phyloP scores from a whole-genome alignment of 75 land plant genomes.

The Azolla pinnata region DNA sequence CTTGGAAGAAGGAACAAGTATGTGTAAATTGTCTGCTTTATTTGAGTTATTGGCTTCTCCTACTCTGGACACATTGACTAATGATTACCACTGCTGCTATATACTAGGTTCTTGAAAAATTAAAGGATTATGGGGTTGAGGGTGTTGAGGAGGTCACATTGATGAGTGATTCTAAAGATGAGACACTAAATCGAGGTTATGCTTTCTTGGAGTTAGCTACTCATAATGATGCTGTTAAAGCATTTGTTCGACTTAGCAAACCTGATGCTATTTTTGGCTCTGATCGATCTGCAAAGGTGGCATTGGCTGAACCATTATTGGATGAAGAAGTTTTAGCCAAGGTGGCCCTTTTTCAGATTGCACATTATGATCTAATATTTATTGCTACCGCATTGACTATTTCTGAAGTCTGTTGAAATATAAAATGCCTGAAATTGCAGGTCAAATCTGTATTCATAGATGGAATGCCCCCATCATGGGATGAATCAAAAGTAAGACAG shows the following conservation, averaged over 20 bases:
- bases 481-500: slow-evolving; percentile 66
- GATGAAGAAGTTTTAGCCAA: too few species aligned
- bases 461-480: slow-evolving; percentile 79
- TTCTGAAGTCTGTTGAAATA: slow-evolving; percentile 16
- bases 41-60: neutral
- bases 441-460: slow-evolving; percentile 84
- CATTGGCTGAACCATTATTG: slow-evolving; percentile 24
- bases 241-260: slow-evolving; percentile 21
- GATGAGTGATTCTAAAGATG: slow-evolving; percentile 20
- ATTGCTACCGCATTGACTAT: slow-evolving; percentile 17
- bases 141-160: slow-evolving; percentile 24
- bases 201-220: slow-evolving; percentile 23
- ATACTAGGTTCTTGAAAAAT: slow-evolving; percentile 10
- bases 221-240: slow-evolving; percentile 28
- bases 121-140: slow-evolving; percentile 21
- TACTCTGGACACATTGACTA: neutral
- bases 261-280: slow-evolving; percentile 31
- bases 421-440: slow-evolving; percentile 18
- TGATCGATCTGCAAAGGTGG: slow-evolving; percentile 29
- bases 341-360: too few species aligned
- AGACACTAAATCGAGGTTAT: slow-evolving; percentile 26
- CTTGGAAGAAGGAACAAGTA: too few species aligned
- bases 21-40: slow-evolving; percentile 28
- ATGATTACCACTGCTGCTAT: neutral
- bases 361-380: too few species aligned